phyloP scores from a whole-genome alignment of 2,329 filamentous ascomycete species.

The Cercospora beticola region DNA sequence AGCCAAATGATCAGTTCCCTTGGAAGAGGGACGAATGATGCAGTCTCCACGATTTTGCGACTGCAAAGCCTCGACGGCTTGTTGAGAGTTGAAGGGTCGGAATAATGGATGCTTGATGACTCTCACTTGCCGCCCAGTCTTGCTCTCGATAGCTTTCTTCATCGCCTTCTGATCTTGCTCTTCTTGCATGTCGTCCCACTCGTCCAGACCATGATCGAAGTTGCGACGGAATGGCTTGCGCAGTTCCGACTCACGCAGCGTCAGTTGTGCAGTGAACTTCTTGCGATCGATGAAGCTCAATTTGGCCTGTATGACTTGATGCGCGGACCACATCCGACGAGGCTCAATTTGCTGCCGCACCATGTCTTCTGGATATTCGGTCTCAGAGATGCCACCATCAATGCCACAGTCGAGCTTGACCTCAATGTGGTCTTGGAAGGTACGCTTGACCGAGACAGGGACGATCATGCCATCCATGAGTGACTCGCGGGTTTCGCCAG shows the following conservation, averaged over 20 bases:
- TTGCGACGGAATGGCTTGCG: conserved; percentile 69
- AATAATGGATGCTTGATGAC: conserved; percentile 98
- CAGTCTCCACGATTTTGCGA: conserved; percentile 84
- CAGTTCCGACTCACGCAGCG: conserved; percentile 77
- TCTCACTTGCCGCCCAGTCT: conserved; percentile 80
- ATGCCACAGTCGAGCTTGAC: conserved; percentile 92
- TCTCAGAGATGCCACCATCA: conserved; percentile 79
- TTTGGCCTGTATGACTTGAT: conserved; percentile 86
- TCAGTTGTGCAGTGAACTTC: conserved; percentile 78
- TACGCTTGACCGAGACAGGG: conserved; percentile 80
- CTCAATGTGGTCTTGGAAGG: conserved; percentile 90
- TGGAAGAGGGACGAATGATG: conserved; percentile 92
- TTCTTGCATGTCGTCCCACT: conserved; percentile 71
- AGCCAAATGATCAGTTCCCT: conserved; percentile 90
- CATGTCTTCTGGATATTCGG: conserved; percentile 74
- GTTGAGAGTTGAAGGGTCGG: conserved; percentile 84
- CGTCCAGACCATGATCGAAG: conserved; percentile 64
- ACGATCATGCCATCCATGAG: conserved; percentile 89
- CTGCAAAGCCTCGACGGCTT: conserved; percentile 91
- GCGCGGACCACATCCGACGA: conserved; percentile 67
- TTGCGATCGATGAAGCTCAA: conserved; percentile 84
- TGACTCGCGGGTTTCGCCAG: conserved; percentile 83
- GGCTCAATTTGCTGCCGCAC: conserved; percentile 52
- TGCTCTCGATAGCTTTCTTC: conserved; percentile 74
- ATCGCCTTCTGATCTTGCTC: conserved; percentile 76